A percentile compares a stretch with the other conserved stretches of the same genome.
Conservation (phyloP, 176 grass and related monocot genomes). For the Carex kokanica region DNA sequence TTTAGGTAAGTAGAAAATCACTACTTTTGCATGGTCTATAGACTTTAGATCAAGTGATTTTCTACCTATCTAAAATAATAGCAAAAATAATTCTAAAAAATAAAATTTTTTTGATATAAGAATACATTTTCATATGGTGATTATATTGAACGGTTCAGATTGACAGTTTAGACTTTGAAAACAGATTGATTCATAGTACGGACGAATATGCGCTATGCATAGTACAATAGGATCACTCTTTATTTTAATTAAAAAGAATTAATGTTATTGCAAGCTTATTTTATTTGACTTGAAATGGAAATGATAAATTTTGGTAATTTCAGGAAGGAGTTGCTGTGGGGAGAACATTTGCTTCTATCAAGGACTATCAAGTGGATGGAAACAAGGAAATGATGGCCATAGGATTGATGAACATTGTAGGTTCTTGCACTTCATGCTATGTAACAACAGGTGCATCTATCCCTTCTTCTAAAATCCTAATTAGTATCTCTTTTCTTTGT, state of each 20-base stretch:
- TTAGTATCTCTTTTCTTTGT: background rate
- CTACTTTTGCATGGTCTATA: too few relatives aligned
- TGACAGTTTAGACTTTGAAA: too few relatives aligned
- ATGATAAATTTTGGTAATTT: background rate
- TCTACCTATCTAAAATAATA: too few relatives aligned
- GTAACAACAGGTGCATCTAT: constrained; percentile 60
- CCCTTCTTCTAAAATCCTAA: background rate
- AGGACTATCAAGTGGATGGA: constrained; percentile 85
- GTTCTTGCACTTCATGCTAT: constrained; percentile 98
- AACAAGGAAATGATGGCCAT: constrained; percentile 99
- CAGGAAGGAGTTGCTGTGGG: constrained; percentile 94
- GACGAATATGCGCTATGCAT: too few relatives aligned
- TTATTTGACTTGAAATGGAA: background rate
- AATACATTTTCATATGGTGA: too few relatives aligned
- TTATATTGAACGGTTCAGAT: too few relatives aligned
- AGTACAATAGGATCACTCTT: too few relatives aligned
- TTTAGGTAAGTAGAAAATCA: too few relatives aligned
- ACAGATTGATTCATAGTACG: too few relatives aligned
- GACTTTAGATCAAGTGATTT: too few relatives aligned
- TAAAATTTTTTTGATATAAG: too few relatives aligned
- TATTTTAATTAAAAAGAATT: background rate
- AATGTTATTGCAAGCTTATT: background rate
- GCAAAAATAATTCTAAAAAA: too few relatives aligned
- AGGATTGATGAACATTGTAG: constrained; percentile 94
- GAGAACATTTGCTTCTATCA: constrained; percentile 87